Evolutionary conservation across 805 yeast genomes (phyloP).

Genomic region (Alloascoidea hylecoeti): DNA sequence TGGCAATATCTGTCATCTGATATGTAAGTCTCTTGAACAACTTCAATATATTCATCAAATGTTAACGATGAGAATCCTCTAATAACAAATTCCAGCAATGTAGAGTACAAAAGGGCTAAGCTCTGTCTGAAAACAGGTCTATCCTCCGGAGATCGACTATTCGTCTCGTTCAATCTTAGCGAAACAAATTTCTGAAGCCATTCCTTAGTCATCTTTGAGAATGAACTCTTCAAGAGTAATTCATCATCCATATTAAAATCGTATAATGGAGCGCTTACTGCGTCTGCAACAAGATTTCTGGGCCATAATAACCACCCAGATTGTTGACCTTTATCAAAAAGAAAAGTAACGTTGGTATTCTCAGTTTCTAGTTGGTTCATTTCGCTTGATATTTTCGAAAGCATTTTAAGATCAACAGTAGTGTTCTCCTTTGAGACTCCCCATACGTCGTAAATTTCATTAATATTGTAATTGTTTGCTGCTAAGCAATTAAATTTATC

Average conservation of each 20-base stretch:
- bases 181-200: conserved; percentile 44
- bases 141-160: conserved; percentile 14
- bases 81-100: neutral
- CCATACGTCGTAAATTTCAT: too few species aligned
- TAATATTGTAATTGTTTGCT: conserved; percentile 29
- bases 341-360: conserved; percentile 22
- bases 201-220: conserved; percentile 29
- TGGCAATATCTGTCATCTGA: conserved; percentile 64
- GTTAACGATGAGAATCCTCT: neutral
- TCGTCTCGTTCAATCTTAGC: conserved; percentile 50
- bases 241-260: conserved; percentile 28
- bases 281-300: conserved; percentile 22
- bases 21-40: conserved; percentile 36
- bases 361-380: neutral
- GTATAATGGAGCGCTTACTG: conserved; percentile 6
- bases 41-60: conserved; percentile 1
- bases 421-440: too few species aligned
- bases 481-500: conserved; percentile 31
- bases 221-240: conserved; percentile 25
- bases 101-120: conserved; percentile 40
- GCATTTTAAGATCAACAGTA: neutral
- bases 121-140: conserved; percentile 52
- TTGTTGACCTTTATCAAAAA: conserved; percentile 38
- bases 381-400: neutral
- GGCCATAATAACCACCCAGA: conserved; percentile 76